A percentile compares a stretch with the other conserved stretches of the same genome.
These are phyloP conservation scores for Sistotremastrum niveocremeum DNA, from an alignment of 768 basidiomycete species.

Conservation along the genomic window DNA sequence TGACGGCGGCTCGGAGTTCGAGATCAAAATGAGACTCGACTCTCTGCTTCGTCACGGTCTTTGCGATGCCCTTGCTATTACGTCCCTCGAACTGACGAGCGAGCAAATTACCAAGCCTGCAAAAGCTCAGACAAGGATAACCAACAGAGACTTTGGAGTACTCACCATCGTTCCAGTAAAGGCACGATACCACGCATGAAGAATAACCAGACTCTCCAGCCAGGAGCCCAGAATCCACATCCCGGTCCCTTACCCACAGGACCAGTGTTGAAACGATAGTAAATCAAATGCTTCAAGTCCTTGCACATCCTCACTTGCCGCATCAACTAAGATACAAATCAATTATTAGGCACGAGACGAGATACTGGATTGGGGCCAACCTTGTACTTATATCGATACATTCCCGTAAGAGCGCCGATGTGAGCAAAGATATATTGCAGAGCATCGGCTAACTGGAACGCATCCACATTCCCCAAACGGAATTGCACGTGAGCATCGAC, in stretches of 20 bases:
- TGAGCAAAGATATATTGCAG: conserved; percentile 96
- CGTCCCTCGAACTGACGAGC: conserved; percentile 98
- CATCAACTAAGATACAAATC: conserved; percentile 54
- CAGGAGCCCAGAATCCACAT: conserved; percentile 98
- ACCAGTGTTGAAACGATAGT: conserved; percentile 98
- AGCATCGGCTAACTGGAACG: conserved; percentile 97
- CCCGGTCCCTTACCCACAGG: conserved; percentile 99
- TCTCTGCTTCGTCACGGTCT: conserved; percentile 98
- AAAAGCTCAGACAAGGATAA: background rate
- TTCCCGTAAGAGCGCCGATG: conserved; percentile 95
- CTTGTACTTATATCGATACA: conserved; percentile 99
- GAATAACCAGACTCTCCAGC: conserved; percentile 99
- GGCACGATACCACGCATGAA: conserved; percentile 99
- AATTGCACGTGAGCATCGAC: conserved; percentile 99
- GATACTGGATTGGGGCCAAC: conserved; percentile 20
- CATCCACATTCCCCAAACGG: conserved; percentile 95
- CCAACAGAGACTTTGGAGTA: conserved; percentile 2
- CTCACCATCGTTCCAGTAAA: conserved; percentile 84
- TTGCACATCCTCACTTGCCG: conserved; percentile 99
- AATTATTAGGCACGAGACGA: background rate
- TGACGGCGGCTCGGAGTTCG: conserved; percentile 93
- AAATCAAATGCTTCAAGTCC: conserved; percentile 95
- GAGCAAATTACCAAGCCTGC: conserved; percentile 82
- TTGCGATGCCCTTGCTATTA: conserved; percentile 91
- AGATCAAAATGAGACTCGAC: conserved; percentile 98